Evolutionary conservation across 2,329 filamentous ascomycete genomes (phyloP), one percentile per base, ranked within the genome.

Genomic region (Claviceps africana): DNA sequence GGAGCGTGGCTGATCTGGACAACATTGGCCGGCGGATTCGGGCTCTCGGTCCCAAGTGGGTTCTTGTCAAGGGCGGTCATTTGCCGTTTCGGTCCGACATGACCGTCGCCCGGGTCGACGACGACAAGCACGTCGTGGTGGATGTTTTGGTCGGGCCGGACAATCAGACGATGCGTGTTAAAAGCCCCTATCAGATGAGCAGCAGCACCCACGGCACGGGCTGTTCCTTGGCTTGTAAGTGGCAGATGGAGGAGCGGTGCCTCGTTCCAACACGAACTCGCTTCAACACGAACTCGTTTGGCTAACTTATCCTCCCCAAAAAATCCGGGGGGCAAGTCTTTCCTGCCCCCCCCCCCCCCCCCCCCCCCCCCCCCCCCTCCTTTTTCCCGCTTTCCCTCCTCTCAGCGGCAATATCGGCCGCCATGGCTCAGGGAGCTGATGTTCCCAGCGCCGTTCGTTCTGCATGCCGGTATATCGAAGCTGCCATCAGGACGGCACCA

Each of bases 201-300:
- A 83, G 74, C 54, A 91, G 91, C 62, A 97, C 91, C 0, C 93
- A 98, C 62, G 93, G 93, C 1, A 97, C 93, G 0, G 93, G 93
- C 4, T 98, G 93, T 64, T 94, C 89, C 10, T 76, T 97, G 54
- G 93, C 93, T 42, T 95, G 83, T 86, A 67, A 71, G 82, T 73
- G 31, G 30, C 13, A 17, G 9, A 19, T 11, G 21, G 19, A 22
- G 39, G 19, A 22, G 13, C 13, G 21, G 8, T 31, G 3, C 11
- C 28, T 21, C 9, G 22, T 1, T 21, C n/a, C 2, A 3, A 35
- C 33, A 35, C 33, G 4, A 43, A 43, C 9, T 25, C 30, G 7
- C 2, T 31, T 17, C 2, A 3, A 35, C 33, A 35, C 33, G 4
- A 43, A 43, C 9, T 25, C 30, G 7, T 3, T 31, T 17, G 22